Conservation (phyloP, 164 flowering plant species). For the Chimonanthus praecox region DNA sequence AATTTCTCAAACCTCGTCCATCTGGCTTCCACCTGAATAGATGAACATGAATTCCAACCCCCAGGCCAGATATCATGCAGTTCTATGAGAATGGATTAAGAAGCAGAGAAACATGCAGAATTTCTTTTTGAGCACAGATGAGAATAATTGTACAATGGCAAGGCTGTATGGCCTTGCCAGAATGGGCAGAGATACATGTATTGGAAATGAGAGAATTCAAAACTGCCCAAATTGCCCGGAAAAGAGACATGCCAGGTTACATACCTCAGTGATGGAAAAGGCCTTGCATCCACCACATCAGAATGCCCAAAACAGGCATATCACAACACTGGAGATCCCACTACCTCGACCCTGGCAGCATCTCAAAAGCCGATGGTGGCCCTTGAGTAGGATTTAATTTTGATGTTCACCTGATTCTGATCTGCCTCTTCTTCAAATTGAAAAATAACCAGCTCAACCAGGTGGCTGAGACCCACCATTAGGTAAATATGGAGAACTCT, state of each 20-base stretch:
- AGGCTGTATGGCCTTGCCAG: neutral
- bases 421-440: neutral
- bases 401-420: conserved; percentile 1
- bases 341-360: conserved; percentile 1
- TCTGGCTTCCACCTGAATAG: neutral
- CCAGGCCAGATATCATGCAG: neutral
- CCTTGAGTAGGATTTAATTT: neutral
- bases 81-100: neutral
- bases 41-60: neutral
- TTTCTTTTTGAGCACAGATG: conserved; percentile 4
- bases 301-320: neutral
- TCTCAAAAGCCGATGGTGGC: conserved; percentile 2
- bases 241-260: neutral
- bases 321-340: conserved; percentile 3
- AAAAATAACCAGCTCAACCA: conserved; percentile 14
- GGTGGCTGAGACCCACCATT: conserved; percentile 33
- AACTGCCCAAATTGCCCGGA: neutral
- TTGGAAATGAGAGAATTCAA: neutral
- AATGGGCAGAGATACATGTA: conserved; percentile 2
- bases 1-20: neutral
- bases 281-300: neutral
- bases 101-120: neutral
- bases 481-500: conserved; percentile 35
- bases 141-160: conserved; percentile 16
- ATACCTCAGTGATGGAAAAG: neutral